Conservation (phyloP, 1,139 yeast species). For the Spathaspora sp. region DNA sequence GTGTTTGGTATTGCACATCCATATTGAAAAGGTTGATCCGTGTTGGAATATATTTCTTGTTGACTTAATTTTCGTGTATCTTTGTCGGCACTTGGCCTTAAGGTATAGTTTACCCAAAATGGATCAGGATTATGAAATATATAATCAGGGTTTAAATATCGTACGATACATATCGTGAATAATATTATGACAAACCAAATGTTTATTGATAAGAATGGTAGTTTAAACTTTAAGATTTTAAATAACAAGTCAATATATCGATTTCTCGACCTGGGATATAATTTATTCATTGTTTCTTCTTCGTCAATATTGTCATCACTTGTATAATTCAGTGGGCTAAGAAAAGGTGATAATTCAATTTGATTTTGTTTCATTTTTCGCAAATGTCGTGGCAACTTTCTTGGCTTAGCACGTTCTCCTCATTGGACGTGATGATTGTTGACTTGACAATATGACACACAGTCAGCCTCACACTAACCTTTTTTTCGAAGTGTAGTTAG, state of each 20-base stretch:
- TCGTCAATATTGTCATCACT: not conserved
- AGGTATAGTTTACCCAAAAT: slow-evolving; percentile 9
- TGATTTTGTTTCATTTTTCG: not conserved
- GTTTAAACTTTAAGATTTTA: not conserved
- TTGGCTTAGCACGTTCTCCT: not conserved
- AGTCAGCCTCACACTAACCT: no score
- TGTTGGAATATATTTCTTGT: slow-evolving; percentile 25
- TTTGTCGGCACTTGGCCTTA: not conserved
- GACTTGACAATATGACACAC: no score
- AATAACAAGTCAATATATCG: not conserved
- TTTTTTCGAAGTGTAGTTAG: not conserved
- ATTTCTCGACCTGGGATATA: not conserved
- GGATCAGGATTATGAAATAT: slow-evolving; percentile 8
- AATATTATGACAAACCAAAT: not conserved
- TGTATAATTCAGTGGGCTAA: not conserved
- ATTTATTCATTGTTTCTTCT: not conserved
- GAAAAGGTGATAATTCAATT: not conserved
- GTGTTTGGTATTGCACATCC: slow-evolving; percentile 52
- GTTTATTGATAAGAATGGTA: not conserved
- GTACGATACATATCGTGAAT: not conserved
- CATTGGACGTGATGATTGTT: not conserved
- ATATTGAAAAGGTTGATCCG: slow-evolving; percentile 45
- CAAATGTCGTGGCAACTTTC: not conserved
- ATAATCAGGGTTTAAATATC: slow-evolving; percentile 1
- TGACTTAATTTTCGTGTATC: slow-evolving; percentile 15